A percentile compares a stretch with the other conserved stretches of the same genome.
Evolutionary conservation across 2,329 filamentous ascomycete species (phyloP).

Genomic region (Fusarium neocosmosporiellum): DNA sequence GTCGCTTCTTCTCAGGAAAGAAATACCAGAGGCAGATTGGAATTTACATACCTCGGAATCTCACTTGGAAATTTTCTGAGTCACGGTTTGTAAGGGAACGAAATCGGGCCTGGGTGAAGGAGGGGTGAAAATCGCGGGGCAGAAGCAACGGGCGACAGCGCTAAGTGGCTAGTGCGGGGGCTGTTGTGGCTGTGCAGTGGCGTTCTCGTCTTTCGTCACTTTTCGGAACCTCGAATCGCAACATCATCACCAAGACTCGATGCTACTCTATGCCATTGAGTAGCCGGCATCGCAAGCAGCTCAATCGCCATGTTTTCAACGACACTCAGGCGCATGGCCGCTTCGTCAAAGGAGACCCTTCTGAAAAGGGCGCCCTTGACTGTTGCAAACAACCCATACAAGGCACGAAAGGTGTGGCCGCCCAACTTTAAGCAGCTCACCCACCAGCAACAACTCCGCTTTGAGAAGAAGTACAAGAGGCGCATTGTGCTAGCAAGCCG

Average conservation of each 20-base stretch:
- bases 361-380: constrained; percentile 44
- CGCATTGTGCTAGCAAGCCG: constrained; percentile 71
- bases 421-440: constrained; percentile 79
- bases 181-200: constrained; percentile 42
- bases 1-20: not conserved
- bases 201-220: constrained; percentile 10
- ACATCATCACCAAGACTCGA: constrained; percentile 15
- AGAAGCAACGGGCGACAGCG: constrained; percentile 29
- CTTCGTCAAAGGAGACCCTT: constrained; percentile 44
- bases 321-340: constrained; percentile 48
- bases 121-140: constrained; percentile 54
- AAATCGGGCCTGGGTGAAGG: constrained; percentile 38
- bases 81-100: constrained; percentile 42
- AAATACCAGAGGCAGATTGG: not conserved
- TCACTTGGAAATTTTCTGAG: constrained; percentile 46
- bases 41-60: constrained; percentile 36
- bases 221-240: constrained; percentile 23
- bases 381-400: constrained; percentile 67
- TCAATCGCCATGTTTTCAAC: constrained; percentile 50
- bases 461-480: constrained; percentile 83
- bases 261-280: constrained; percentile 25
- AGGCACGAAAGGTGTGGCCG: constrained; percentile 79
- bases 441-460: constrained; percentile 78
- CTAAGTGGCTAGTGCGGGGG: constrained; percentile 30
- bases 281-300: not conserved